These are phyloP conservation scores for Lichtheimia ornata DNA, from an alignment of 371 early-diverging fungal genomes.

Conservation along the genomic window DNA sequence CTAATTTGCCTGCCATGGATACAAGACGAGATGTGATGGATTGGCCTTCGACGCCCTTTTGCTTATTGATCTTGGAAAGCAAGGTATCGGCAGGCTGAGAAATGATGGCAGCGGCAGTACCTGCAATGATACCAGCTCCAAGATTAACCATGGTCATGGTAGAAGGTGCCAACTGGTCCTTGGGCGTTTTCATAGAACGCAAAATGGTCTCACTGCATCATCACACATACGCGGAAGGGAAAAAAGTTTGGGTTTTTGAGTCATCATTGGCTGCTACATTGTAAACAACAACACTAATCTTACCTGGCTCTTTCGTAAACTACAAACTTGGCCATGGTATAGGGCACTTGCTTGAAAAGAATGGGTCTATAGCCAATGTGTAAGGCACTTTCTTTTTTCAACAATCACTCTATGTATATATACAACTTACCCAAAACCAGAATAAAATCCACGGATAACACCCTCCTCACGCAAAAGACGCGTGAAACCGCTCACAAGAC, in stretches of 20 bases:
- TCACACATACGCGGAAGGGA: too few species aligned
- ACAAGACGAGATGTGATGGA: conserved; percentile 49
- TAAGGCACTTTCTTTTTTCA: neutral
- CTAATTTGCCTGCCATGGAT: conserved; percentile 57
- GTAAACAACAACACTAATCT: conserved; percentile 23
- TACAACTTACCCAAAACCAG: conserved; percentile 51
- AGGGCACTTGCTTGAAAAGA: conserved; percentile 88
- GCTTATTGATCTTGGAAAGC: conserved; percentile 85
- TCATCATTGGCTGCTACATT: too few species aligned
- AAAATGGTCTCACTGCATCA: conserved; percentile 37
- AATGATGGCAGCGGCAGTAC: conserved; percentile 89
- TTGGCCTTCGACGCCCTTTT: conserved; percentile 51
- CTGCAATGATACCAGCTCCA: conserved; percentile 89
- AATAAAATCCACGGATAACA: conserved; percentile 66
- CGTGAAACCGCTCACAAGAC: conserved; percentile 55
- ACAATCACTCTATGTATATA: neutral
- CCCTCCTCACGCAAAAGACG: conserved; percentile 70
- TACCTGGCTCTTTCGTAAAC: conserved; percentile 83
- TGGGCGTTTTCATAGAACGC: conserved; percentile 31
- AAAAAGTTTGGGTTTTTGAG: too few species aligned
- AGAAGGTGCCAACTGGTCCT: conserved; percentile 35
- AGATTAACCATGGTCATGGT: conserved; percentile 73
- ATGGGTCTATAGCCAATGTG: conserved; percentile 49
- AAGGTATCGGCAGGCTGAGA: conserved; percentile 97
- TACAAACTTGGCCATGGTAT: conserved; percentile 96